phyloP scores from a whole-genome alignment of 148 eudicot species.

The Spergularia bocconei region DNA sequence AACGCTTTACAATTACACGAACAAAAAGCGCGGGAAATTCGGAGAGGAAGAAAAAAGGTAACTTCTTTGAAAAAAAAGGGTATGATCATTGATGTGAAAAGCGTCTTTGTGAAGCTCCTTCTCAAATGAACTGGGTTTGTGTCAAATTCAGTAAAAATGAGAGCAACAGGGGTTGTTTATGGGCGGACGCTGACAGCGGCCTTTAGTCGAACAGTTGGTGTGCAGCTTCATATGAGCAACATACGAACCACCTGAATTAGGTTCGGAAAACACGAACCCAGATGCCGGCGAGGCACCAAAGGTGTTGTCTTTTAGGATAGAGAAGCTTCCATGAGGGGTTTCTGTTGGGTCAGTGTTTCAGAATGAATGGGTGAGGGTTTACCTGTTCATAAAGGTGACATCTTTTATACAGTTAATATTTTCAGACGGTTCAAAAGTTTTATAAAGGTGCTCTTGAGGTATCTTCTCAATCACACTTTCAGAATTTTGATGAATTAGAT shows the following conservation, averaged over 20 bases:
- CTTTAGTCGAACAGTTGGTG: conserved; percentile 45
- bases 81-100: no score
- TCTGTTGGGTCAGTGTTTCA: conserved; percentile 63
- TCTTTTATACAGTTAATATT: conserved; percentile 77
- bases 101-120: background rate
- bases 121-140: conserved; percentile 20
- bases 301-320: conserved; percentile 61
- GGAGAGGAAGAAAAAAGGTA: background rate
- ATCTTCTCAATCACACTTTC: background rate
- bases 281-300: conserved; percentile 29
- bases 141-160: conserved; percentile 16
- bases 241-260: conserved; percentile 13
- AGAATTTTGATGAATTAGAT: conserved; percentile 32
- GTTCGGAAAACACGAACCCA: conserved; percentile 24
- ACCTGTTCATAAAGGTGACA: conserved; percentile 66
- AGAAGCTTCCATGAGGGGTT: conserved; percentile 54
- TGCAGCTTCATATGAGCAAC: conserved; percentile 21
- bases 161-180: conserved; percentile 3
- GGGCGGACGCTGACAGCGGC: conserved; percentile 32
- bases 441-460: conserved; percentile 86
- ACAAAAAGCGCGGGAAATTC: background rate
- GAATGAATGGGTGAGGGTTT: conserved; percentile 97
- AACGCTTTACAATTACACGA: no score
- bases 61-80: no score
- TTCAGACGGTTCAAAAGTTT: conserved; percentile 59